Base-by-base conservation (phyloP, 192 early-diverging fungal genomes). In the Pilaira anomala region DNA sequence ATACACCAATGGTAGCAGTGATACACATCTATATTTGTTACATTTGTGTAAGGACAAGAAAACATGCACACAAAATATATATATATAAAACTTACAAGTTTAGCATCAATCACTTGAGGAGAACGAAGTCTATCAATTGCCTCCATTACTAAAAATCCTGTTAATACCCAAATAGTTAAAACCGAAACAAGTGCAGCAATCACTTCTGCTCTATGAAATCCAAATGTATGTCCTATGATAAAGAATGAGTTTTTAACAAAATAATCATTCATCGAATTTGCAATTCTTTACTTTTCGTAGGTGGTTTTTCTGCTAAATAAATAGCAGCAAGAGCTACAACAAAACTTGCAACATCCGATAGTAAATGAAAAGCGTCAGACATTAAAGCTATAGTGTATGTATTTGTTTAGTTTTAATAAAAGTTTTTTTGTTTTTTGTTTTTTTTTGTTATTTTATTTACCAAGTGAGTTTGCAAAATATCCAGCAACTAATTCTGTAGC, bases 91-190 rank as follows among this genome's bases (percentile, higher is more conserved):
- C 57, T 30, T 72, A 72, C 69, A 40, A 85, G 82, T 44, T 74
- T 78, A 33, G 83, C 90, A 59, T 91, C 77, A 41, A 92, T 81
- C 29, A 80, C 62, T 29, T 73, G 65, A 18, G 90, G 90, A 62
- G 85, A 65, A 18, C 67, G 60, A 1, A 93, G 42, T n/a, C 92
- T 77, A 5, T 88, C 79, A 42, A 86, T 72, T 12, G 91, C 91
- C 65, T 93, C 92, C 7, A 73, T 62, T 21, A 93, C 81, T 16
- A 93, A 68, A 41, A 68, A 66, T 0, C 76, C 65, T 0, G 92
- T 93, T 22, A 93, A 59, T n/a, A 81, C 73, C 92, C 92, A 93
- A 55, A 93, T 89, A 25, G 87, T 67, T 28, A 89, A 79, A 21
- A 86, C 87, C 12, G 89, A 91, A 45, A 77, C 60, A 24, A 92